A percentile compares a stretch with the other conserved stretches of the same genome.
Evolutionary conservation across 1,139 yeast species (phyloP).

Genomic region (Yamadazyma sp.): DNA sequence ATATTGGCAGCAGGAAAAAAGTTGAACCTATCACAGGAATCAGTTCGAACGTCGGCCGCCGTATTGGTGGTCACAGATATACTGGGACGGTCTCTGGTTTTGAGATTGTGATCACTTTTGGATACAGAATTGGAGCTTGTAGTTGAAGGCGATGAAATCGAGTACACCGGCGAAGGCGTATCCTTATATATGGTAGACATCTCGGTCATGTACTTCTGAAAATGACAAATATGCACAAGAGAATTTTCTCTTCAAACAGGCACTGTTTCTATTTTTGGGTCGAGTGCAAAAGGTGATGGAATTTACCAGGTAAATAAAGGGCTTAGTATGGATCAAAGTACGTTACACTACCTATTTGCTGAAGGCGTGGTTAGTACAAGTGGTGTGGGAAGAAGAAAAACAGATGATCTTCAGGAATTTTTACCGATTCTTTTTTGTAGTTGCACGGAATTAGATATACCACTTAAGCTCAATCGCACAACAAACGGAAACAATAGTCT

Average conservation of each 20-base stretch:
- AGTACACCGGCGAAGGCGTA: not conserved
- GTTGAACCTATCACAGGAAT: not conserved
- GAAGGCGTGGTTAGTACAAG: not conserved
- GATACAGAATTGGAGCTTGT: not conserved
- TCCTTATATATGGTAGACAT: constrained; percentile 4
- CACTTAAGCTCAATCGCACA: no score
- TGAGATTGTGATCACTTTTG: not conserved
- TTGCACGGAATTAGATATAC: no score
- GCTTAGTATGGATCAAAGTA: not conserved
- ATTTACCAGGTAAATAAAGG: not conserved
- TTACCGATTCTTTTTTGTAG: no score
- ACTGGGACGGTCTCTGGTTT: constrained; percentile 1
- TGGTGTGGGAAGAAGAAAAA: no score
- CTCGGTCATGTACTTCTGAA: not conserved
- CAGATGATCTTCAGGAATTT: no score
- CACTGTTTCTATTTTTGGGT: constrained; percentile 1
- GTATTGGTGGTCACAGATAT: constrained; percentile 1
- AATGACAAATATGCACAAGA: not conserved
- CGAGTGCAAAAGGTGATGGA: not conserved
- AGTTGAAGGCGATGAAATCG: not conserved
- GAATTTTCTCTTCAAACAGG: not conserved
- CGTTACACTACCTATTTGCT: not conserved
- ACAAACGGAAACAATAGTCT: no score
- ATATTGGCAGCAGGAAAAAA: not conserved
- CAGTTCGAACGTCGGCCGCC: not conserved